Evolutionary conservation across 805 yeast genomes (phyloP).

Genomic region (Debaryomyces prosopidis): DNA sequence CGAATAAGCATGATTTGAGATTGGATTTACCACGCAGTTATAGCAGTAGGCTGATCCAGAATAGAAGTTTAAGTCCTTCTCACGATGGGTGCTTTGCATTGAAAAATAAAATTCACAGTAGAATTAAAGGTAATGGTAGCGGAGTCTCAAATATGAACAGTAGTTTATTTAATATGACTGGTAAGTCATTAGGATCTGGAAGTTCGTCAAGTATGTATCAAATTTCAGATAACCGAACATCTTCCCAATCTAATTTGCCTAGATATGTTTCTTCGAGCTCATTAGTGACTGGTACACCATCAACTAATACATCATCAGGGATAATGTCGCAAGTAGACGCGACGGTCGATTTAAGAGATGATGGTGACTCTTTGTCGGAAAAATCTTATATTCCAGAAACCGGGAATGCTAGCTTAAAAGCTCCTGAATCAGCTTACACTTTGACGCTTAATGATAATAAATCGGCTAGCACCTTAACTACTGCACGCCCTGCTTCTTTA

Average conservation of each 20-base stretch:
- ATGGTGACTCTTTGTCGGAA: neutral
- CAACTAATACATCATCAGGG: neutral
- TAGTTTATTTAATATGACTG: too few species aligned
- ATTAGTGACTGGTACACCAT: neutral
- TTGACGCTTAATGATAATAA: neutral
- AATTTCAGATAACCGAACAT: neutral
- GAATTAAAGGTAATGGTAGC: conserved; percentile 1
- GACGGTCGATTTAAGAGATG: neutral
- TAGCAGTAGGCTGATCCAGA: neutral
- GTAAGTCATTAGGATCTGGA: neutral
- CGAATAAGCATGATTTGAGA: neutral
- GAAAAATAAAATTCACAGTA: conserved; percentile 4
- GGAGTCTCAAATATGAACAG: too few species aligned
- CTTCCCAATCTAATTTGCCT: conserved; percentile 1
- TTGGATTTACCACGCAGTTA: conserved; percentile 3
- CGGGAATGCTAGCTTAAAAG: conserved; percentile 3
- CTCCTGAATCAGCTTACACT: neutral
- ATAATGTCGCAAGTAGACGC: neutral
- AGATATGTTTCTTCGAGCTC: conserved; percentile 6
- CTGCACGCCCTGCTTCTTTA: neutral
- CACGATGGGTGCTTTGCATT: conserved; percentile 1
- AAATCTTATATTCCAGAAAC: neutral
- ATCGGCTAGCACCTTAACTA: neutral
- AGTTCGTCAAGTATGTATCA: conserved; percentile 1
- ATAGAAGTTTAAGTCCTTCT: conserved; percentile 7